phyloP scores from a whole-genome alignment of 2,329 filamentous ascomycete species.

The Fusarium paranaense region DNA sequence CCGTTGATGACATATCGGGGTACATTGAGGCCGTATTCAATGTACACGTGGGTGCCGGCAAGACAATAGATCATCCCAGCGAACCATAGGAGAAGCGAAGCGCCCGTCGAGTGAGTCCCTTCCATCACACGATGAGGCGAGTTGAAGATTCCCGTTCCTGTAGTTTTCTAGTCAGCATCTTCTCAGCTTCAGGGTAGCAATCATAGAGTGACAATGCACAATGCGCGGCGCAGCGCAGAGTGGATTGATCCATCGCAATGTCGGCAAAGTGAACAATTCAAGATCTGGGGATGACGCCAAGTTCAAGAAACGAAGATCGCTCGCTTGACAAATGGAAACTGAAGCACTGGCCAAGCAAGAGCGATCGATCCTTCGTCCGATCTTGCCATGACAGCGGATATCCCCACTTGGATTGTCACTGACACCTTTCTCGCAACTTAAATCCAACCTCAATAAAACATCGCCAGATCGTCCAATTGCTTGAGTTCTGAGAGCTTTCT shows the following conservation, averaged over 20 bases:
- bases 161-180: slow-evolving; percentile 21
- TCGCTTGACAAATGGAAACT: slow-evolving; percentile 30
- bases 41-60: slow-evolving; percentile 51
- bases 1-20: slow-evolving; percentile 55
- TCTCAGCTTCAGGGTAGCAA: not conserved
- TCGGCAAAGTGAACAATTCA: not conserved
- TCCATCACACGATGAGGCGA: slow-evolving; percentile 49
- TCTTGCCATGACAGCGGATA: slow-evolving; percentile 12
- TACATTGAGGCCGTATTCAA: slow-evolving; percentile 61
- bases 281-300: not conserved
- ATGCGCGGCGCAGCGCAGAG: not conserved
- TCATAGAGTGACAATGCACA: not conserved
- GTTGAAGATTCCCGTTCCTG: slow-evolving; percentile 54
- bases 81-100: slow-evolving; percentile 55
- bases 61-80: slow-evolving; percentile 53
- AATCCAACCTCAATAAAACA: slow-evolving; percentile 38
- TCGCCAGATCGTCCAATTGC: not conserved
- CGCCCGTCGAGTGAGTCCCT: slow-evolving; percentile 48
- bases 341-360: slow-evolving; percentile 26
- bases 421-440: slow-evolving; percentile 22
- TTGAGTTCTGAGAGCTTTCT: not conserved
- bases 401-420: slow-evolving; percentile 39
- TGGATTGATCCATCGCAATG: not conserved
- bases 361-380: slow-evolving; percentile 10
- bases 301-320: not conserved